Evolutionary conservation across 768 basidiomycete species (phyloP).

Genomic region (Zangia roseola): DNA sequence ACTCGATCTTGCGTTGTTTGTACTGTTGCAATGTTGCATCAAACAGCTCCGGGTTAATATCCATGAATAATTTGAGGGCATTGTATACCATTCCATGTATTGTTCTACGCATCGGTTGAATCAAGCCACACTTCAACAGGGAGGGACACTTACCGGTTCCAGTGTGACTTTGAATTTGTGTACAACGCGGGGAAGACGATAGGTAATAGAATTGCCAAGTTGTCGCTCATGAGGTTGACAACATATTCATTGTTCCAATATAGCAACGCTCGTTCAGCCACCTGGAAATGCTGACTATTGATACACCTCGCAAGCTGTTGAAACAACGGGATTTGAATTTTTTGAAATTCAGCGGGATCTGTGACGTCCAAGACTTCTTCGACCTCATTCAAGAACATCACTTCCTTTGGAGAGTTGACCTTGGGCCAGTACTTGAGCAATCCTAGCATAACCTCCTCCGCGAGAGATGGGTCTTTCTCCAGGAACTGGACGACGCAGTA

Average conservation of each 20-base stretch:
- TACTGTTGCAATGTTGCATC: constrained; percentile 93
- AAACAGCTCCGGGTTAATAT: constrained; percentile 95
- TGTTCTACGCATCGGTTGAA: constrained; percentile 54
- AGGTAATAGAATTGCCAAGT: constrained; percentile 82
- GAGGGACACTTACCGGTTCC: constrained; percentile 80
- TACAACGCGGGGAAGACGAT: constrained; percentile 97
- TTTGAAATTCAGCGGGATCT: constrained; percentile 93
- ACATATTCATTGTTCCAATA: constrained; percentile 99
- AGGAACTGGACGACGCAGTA: constrained; percentile 99
- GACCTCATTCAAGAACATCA: constrained; percentile 99
- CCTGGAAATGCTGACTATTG: constrained; percentile 99
- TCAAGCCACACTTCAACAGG: not conserved
- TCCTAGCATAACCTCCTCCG: constrained; percentile 94
- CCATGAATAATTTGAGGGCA: constrained; percentile 97
- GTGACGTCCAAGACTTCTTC: constrained; percentile 99
- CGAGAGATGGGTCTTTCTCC: constrained; percentile 90
- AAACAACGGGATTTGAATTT: constrained; percentile 91
- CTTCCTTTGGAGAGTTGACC: constrained; percentile 98
- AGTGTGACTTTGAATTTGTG: constrained; percentile 94
- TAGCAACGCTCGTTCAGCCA: constrained; percentile 92
- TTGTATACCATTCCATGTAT: constrained; percentile 99
- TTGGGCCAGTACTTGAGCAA: constrained; percentile 99
- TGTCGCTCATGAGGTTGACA: constrained; percentile 98
- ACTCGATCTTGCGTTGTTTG: constrained; percentile 85
- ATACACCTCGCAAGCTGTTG: constrained; percentile 94